phyloP scores from a whole-genome alignment of 148 eudicot species.

The Chenopodium berlandieri region DNA sequence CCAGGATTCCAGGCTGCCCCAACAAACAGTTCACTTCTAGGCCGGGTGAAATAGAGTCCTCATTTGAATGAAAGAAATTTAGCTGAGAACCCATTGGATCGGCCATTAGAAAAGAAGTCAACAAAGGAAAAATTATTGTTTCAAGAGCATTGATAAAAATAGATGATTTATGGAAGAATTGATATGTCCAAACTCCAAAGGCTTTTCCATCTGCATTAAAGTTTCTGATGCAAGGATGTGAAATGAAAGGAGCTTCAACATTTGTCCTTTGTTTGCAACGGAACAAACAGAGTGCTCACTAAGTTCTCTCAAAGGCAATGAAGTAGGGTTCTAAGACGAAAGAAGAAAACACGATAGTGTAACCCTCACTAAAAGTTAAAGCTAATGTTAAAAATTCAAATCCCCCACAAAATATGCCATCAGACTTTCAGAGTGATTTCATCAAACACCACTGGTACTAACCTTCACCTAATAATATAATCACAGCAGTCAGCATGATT shows the following conservation, averaged over 20 bases:
- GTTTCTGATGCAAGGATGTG: not conserved
- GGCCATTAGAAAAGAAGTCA: not conserved
- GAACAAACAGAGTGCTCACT: not conserved
- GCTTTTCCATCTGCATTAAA: not conserved
- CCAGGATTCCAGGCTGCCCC: constrained; percentile 5
- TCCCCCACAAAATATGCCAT: not conserved
- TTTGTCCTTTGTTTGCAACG: not conserved
- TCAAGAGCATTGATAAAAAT: not conserved
- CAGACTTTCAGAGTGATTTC: not conserved
- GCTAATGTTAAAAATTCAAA: not conserved
- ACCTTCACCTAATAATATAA: not conserved
- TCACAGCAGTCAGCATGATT: no score
- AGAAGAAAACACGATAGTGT: not conserved
- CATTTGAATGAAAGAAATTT: not conserved
- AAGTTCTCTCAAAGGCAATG: not conserved
- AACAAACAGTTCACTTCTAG: constrained; percentile 9
- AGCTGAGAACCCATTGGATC: constrained; percentile 5
- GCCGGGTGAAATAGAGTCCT: constrained; percentile 16
- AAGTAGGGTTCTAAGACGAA: not conserved
- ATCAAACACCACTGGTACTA: not conserved
- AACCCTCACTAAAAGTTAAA: not conserved
- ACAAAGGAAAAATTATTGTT: not conserved
- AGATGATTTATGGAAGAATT: not conserved
- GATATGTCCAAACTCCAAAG: not conserved
- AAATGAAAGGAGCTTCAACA: not conserved